A percentile compares a stretch with the other conserved stretches of the same genome.
Evolutionary conservation across 169 alveolate genomes (phyloP).

Genomic region (Plasmodium berghei): DNA sequence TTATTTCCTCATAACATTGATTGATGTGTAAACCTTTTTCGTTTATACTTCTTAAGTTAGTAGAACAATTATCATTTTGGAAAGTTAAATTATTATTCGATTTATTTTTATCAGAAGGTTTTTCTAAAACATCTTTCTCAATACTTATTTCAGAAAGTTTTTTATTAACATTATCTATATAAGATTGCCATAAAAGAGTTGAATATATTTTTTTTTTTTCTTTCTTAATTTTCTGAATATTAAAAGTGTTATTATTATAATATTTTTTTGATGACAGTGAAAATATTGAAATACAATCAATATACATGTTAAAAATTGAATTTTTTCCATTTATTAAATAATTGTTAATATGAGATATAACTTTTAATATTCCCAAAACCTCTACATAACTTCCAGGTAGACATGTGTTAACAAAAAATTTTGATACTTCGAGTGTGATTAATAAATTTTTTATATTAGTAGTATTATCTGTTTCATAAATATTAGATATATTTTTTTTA

Average conservation of each 20-base stretch:
- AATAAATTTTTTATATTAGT: slow-evolving; percentile 38
- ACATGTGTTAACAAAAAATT: slow-evolving; percentile 60
- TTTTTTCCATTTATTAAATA: slow-evolving; percentile 64
- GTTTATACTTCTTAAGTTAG: too few relatives aligned
- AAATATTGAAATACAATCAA: slow-evolving; percentile 66
- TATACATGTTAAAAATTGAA: slow-evolving; percentile 57
- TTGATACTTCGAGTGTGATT: slow-evolving; percentile 48
- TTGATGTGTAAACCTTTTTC: too few relatives aligned
- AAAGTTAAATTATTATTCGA: too few relatives aligned
- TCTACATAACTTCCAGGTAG: slow-evolving; percentile 64
- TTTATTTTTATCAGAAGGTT: too few relatives aligned
- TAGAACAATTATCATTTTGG: too few relatives aligned
- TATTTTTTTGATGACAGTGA: slow-evolving; percentile 63
- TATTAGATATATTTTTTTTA: slow-evolving; percentile 24
- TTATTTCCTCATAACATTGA: too few relatives aligned
- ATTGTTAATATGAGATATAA: slow-evolving; percentile 33
- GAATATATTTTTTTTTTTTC: slow-evolving; percentile 40
- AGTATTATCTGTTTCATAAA: slow-evolving; percentile 28
- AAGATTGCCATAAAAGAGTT: slow-evolving; percentile 61
- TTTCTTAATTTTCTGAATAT: slow-evolving; percentile 28
- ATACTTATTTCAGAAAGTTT: neutral
- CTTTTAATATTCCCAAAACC: slow-evolving; percentile 61
- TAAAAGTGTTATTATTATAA: slow-evolving; percentile 43
- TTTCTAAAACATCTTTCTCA: neutral
- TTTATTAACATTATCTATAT: slow-evolving; percentile 31